These are phyloP conservation scores for Pseudogymnoascus sp. DNA, from an alignment of 2,329 filamentous ascomycete species.

Conservation along the genomic window DNA sequence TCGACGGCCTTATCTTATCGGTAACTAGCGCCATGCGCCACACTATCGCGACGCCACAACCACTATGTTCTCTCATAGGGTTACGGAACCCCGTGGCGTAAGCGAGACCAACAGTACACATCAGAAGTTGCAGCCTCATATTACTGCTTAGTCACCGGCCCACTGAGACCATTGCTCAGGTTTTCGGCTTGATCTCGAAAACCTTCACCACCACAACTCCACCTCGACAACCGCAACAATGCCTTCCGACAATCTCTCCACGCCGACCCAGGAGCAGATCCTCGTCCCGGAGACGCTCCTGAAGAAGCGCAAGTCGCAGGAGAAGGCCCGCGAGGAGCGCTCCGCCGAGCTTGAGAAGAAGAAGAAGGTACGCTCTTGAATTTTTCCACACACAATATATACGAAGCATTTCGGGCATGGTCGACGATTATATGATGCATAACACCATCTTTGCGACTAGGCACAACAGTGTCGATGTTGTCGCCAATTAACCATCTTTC, in stretches of 20 bases:
- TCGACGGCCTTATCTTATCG: conserved; percentile 1
- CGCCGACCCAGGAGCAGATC: conserved; percentile 91
- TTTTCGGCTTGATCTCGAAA: conserved; percentile 8
- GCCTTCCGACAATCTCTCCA: conserved; percentile 39
- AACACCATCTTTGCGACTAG: conserved; percentile 86
- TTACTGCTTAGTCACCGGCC: conserved; percentile 8
- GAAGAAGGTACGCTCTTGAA: conserved; percentile 61
- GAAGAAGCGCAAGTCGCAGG: conserved; percentile 99
- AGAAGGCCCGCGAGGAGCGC: conserved; percentile 94
- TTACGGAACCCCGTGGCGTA: conserved; percentile 7
- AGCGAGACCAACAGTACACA: conserved; percentile 6
- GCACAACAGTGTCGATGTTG: conserved; percentile 78
- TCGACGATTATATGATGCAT: conserved; percentile 68
- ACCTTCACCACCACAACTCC: conserved; percentile 24
- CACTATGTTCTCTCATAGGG: conserved; percentile 2
- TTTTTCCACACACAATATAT: conserved; percentile 17
- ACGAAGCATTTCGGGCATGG: conserved; percentile 29
- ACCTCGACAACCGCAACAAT: conserved; percentile 46
- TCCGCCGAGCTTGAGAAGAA: conserved; percentile 73
- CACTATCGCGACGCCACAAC: conserved; percentile 8
- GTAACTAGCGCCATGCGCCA: conserved; percentile 8
- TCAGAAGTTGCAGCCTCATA: neutral
- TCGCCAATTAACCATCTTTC: conserved; percentile 99
- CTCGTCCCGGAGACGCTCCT: conserved; percentile 98
- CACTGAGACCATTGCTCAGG: conserved; percentile 8